Percentiles rank a stretch among this genome's conserved stretches.
phyloP scores from a whole-genome alignment of 345 rosid species.

The Moringa oleifera region DNA sequence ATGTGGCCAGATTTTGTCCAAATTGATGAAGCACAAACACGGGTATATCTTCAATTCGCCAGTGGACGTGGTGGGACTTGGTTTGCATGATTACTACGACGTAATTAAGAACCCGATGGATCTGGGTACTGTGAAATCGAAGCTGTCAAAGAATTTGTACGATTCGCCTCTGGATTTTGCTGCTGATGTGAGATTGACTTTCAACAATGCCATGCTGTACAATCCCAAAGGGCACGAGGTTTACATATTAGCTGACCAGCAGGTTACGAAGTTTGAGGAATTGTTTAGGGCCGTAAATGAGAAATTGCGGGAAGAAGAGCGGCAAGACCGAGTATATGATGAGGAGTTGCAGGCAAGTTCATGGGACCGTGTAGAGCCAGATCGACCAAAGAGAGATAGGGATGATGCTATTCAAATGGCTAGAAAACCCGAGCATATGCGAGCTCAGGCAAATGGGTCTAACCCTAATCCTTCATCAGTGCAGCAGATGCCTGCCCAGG shows the following conservation, averaged over 20 bases:
- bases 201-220: constrained; percentile 66
- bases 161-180: constrained; percentile 57
- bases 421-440: constrained; percentile 21
- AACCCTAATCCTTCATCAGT: constrained; percentile 12
- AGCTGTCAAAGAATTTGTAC: constrained; percentile 40
- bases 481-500: constrained; percentile 9
- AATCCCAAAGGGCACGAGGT: constrained; percentile 76
- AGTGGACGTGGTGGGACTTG: constrained; percentile 55
- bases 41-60: constrained; percentile 59
- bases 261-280: constrained; percentile 41
- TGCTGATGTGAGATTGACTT: constrained; percentile 64
- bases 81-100: constrained; percentile 55
- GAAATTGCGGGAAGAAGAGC: constrained; percentile 18
- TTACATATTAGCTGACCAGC: constrained; percentile 48
- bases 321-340: constrained; percentile 11
- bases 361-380: constrained; percentile 35
- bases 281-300: constrained; percentile 37
- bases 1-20: constrained; percentile 55
- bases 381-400: constrained; percentile 16
- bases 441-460: constrained; percentile 11
- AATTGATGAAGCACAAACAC: constrained; percentile 65
- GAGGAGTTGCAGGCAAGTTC: constrained; percentile 43
- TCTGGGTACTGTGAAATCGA: constrained; percentile 65
- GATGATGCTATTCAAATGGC: constrained; percentile 11
- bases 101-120: constrained; percentile 74